Conservation (phyloP, 257 asterid species). For the Avicennia marina region DNA sequence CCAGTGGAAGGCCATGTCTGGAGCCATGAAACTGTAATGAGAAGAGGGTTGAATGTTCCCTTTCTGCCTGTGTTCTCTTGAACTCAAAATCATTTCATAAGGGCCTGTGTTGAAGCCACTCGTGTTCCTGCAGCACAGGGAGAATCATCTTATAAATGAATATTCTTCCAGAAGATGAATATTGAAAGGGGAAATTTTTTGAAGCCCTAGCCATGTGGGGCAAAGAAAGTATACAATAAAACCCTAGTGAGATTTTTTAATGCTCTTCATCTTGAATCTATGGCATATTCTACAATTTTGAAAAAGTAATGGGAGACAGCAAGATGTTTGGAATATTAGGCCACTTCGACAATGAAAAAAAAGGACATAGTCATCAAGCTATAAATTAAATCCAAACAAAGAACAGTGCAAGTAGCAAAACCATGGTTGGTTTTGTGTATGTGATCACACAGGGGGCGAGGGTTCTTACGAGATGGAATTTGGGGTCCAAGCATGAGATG, state of each 20-base stretch:
- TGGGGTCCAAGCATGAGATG: slow-evolving; percentile 35
- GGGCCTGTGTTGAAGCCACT: slow-evolving; percentile 16
- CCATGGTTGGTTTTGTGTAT: no score
- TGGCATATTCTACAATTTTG: not conserved
- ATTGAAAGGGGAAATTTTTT: not conserved
- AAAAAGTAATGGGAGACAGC: not conserved
- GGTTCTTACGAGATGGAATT: slow-evolving; percentile 43
- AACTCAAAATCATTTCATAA: slow-evolving; percentile 4
- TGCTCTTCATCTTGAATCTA: not conserved
- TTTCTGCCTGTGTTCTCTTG: slow-evolving; percentile 16
- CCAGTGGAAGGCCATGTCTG: slow-evolving; percentile 40
- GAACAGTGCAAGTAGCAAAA: no score
- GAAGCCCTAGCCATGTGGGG: not conserved
- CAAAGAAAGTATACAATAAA: not conserved
- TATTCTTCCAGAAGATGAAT: not conserved
- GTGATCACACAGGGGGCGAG: no score
- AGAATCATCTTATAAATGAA: not conserved
- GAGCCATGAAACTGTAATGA: slow-evolving; percentile 30
- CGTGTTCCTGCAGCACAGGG: slow-evolving; percentile 24
- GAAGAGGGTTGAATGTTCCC: slow-evolving; percentile 16
- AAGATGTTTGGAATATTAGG: slow-evolving; percentile 3
- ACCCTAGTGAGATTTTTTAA: not conserved
- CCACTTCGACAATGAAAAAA: no score
- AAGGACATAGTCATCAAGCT: no score
- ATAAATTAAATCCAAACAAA: no score